phyloP scores from a whole-genome alignment of 257 asterid genomes.

The Solanum verrucosum region DNA sequence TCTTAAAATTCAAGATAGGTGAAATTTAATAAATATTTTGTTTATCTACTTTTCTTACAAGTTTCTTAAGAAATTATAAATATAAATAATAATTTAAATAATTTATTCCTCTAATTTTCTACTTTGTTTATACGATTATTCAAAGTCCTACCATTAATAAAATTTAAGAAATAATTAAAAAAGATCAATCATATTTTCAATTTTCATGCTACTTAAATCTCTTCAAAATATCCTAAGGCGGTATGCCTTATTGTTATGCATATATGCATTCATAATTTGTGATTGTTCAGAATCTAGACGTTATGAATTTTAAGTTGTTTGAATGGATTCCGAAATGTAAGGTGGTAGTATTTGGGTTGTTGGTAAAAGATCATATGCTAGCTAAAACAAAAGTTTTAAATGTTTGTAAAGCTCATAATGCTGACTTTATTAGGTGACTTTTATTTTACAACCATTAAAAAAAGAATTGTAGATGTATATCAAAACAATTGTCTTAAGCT shows the following conservation, averaged over 20 bases:
- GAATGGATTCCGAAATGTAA: not conserved
- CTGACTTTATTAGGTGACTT: not conserved
- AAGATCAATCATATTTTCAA: not conserved
- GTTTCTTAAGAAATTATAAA: no score
- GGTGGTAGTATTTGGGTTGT: not conserved
- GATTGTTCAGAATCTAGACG: not conserved
- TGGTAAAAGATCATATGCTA: not conserved
- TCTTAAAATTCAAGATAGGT: no score
- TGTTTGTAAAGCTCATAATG: not conserved
- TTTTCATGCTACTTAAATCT: rapidly evolving
- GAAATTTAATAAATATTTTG: no score
- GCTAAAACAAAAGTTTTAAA: not conserved
- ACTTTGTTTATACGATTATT: not conserved
- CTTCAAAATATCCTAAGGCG: not conserved
- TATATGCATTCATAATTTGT: not conserved
- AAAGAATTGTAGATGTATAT: not conserved
- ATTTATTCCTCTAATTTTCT: no score
- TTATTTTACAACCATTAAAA: not conserved
- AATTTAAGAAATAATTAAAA: not conserved
- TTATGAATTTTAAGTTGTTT: not conserved
- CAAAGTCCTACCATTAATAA: not conserved
- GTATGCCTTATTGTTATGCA: not conserved
- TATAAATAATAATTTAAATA: no score
- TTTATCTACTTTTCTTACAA: no score
- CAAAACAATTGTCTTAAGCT: not conserved